Base-by-base conservation (phyloP, 495 filamentous ascomycete genomes). In the Penicillium nucicola region DNA sequence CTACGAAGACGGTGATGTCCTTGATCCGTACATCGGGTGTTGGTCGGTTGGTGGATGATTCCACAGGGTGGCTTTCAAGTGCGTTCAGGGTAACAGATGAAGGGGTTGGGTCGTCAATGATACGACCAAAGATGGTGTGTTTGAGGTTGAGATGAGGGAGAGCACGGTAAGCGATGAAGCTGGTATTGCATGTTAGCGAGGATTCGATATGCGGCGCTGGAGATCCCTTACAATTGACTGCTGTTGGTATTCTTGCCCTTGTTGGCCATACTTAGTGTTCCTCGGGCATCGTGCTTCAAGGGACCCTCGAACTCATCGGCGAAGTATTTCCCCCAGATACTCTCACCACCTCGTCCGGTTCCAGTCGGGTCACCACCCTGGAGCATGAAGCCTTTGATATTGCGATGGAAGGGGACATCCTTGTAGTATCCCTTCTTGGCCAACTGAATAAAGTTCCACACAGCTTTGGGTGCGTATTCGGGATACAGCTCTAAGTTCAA, bases 161-260 rank as follows among this genome's bases (percentile, higher is more conserved):
- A 1, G 86, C 77, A 15, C 87, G 84, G 65, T 97, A 97, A 2
- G 84, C 88, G 58, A 98, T 87, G 73, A 98, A 98, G 56, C 71
- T 74, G 38, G 46, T 46, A 47, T 66, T 20, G 25, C 14, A 17
- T 4, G 39, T 57, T 37, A 62, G 49, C 17, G 28, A 36, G 14
- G 11, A 17, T 23, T 19, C 37, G 33, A 42, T 8, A 9, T n/a
- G 39, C 25, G 2, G 23, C 7, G 5, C 10, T 28, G n/a, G 6
- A 10, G 5, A 28, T 8, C n/a, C 65, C 72, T 66, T 43, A 76
- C 72, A 97, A 98, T 71, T 98, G 93, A 47, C 80, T 86, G 30
- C 86, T 89, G 61, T 98, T 98, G 2, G 95, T 97, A 53, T 97
- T 91, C 55, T 96, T 96, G 22, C 93, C 93, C 58, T 98, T 98